Evolutionary conservation across 2,329 filamentous ascomycete species (phyloP).

Genomic region (Sporothrix dimorphospora): DNA sequence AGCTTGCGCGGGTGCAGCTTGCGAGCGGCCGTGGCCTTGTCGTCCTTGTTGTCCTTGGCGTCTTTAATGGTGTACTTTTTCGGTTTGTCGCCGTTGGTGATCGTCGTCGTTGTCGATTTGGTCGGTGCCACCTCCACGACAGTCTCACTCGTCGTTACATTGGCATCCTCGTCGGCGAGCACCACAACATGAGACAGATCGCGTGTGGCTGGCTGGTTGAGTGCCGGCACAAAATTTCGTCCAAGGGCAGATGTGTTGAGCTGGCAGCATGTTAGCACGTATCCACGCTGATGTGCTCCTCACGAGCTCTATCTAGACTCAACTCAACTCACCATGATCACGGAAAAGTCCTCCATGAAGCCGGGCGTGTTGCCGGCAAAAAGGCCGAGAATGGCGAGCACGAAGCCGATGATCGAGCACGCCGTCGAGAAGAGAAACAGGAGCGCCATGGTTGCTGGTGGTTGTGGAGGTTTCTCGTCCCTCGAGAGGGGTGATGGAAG

Average conservation of each 20-base stretch:
- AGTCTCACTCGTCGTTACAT: slow-evolving; percentile 29
- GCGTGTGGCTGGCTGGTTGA: slow-evolving; percentile 36
- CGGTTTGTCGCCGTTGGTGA: slow-evolving; percentile 13
- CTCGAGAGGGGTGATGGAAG: slow-evolving; percentile 13
- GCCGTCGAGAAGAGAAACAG: slow-evolving; percentile 38
- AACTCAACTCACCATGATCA: slow-evolving; percentile 42
- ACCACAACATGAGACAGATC: slow-evolving; percentile 34
- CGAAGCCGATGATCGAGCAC: slow-evolving; percentile 43
- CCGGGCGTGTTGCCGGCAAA: slow-evolving; percentile 45
- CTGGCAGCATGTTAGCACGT: slow-evolving; percentile 33
- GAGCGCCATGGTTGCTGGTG: slow-evolving; percentile 20
- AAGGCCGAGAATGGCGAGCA: slow-evolving; percentile 44
- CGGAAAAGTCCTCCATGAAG: slow-evolving; percentile 45
- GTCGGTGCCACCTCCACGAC: neutral
- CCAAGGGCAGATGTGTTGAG: slow-evolving; percentile 49
- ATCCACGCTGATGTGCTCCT: neutral
- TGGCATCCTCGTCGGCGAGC: slow-evolving; percentile 11
- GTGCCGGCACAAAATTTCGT: slow-evolving; percentile 42
- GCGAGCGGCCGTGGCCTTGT: slow-evolving; percentile 14
- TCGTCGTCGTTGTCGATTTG: slow-evolving; percentile 24
- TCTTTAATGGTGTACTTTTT: slow-evolving; percentile 27
- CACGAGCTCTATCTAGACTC: no score
- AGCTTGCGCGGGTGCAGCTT: slow-evolving; percentile 27
- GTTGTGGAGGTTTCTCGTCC: neutral
- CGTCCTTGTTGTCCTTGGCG: slow-evolving; percentile 32